Evolutionary conservation across 208 protist species (phyloP).

Genomic region (Lotmaria passim): DNA sequence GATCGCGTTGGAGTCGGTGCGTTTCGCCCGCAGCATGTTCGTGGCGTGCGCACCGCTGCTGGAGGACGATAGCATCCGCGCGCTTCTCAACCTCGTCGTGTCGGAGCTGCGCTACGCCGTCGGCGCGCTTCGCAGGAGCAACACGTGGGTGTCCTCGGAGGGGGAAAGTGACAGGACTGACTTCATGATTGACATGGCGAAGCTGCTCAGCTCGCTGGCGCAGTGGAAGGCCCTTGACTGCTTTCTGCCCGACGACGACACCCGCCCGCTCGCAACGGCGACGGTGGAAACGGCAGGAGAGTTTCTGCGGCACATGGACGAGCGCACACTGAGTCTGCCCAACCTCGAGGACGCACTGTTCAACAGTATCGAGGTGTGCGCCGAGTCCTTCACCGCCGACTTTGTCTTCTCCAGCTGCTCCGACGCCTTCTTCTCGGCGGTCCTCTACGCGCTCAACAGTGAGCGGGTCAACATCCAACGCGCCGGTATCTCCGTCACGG

Average conservation of each 20-base stretch:
- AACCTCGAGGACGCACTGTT: conserved; percentile 69
- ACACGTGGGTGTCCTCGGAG: conserved; percentile 43
- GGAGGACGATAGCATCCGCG: conserved; percentile 40
- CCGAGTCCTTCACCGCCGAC: conserved; percentile 63
- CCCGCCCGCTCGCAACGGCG: conserved; percentile 33
- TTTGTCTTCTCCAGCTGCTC: conserved; percentile 58
- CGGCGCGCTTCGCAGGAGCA: conserved; percentile 17
- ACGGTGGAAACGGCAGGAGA: conserved; percentile 49
- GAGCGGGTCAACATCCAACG: conserved; percentile 62
- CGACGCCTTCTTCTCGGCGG: conserved; percentile 60
- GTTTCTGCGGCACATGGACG: conserved; percentile 65
- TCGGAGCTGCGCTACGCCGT: conserved; percentile 29
- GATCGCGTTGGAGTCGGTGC: conserved; percentile 44
- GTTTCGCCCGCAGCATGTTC: conserved; percentile 54
- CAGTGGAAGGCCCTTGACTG: conserved; percentile 79
- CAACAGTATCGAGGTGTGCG: conserved; percentile 63
- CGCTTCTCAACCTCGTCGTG: conserved; percentile 44
- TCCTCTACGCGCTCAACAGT: conserved; percentile 69
- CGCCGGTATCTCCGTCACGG: conserved; percentile 57
- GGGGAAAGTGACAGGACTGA: conserved; percentile 54
- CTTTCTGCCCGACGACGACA: conserved; percentile 58
- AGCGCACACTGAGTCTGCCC: conserved; percentile 50
- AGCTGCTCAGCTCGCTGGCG: conserved; percentile 56
- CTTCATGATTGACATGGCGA: conserved; percentile 50
- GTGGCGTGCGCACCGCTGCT: conserved; percentile 46